Evolutionary conservation across 768 basidiomycete genomes (phyloP), one percentile per base, ranked within the genome.

Genomic region (Suillus fuscotomentosus): DNA sequence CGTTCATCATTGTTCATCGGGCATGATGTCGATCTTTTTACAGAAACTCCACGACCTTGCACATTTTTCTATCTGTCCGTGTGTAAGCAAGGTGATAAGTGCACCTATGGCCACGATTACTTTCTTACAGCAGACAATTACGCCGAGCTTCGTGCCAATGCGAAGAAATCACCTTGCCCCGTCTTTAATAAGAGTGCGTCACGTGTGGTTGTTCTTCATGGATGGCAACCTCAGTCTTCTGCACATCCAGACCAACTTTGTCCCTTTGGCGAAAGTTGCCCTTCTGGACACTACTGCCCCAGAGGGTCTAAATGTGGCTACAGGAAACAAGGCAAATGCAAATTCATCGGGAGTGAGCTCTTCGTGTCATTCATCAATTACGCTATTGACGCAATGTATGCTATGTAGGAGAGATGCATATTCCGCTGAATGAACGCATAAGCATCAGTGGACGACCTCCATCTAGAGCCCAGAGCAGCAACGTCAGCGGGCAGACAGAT

Each of bases 31-130:
- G 14, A 62, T 56, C 41, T 61, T 38, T 61, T 38, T 45, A 22
- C 63, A 79, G 78, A 77, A 42, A 74, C 66, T 63, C 79, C 78
- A 20, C 74, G 75, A 7, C 79, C 79, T 3, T 80, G 79, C 69
- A 80, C 75, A 42, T 76, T 76, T 67, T 74, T 68, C 67, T 79
- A 80, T 61, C 67, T 77, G 11, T 69, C 73, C 9, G 60, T 68
- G 42, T 77, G 77, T 63, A 71, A 67, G 64, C 68, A 72, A 31
- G 77, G 76, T 11, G 63, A 67, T 5, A 70, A 70, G 24, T 80
- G 79, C 66, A 72, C 67, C 38, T 79, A 75, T 60, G 70, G 71
- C 17, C 79, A 80, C 57, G 68, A 77, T 59, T 79, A 78, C 62
- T 60, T 66, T 5, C 65, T 79, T 14, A 68, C 68, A 3, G 63